Conservation (phyloP, 805 yeast genomes). For the Sugiyamaella valdiviana region DNA sequence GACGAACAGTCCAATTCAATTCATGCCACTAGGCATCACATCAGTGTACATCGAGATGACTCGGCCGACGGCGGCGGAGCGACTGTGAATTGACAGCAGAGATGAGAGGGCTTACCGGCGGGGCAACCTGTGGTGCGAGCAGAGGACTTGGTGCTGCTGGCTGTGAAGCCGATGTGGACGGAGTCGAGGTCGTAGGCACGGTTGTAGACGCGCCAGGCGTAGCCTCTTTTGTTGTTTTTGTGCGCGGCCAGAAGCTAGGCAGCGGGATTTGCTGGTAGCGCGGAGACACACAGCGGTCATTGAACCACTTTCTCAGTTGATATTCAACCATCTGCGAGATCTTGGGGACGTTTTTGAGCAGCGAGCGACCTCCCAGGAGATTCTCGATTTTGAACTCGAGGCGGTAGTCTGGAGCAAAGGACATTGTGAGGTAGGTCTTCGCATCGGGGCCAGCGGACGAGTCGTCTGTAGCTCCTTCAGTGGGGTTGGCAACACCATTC, state of each 20-base stretch:
- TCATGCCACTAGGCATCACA: neutral
- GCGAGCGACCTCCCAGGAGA: slow-evolving; percentile 85
- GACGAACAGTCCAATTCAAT: neutral
- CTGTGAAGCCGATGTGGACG: neutral
- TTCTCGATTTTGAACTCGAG: slow-evolving; percentile 86
- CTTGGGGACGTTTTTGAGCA: slow-evolving; percentile 89
- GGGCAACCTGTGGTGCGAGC: neutral
- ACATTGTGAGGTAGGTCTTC: slow-evolving; percentile 69
- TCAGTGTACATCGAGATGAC: slow-evolving; percentile 7
- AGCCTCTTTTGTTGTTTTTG: slow-evolving; percentile 19
- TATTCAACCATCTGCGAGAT: slow-evolving; percentile 78
- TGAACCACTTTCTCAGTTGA: slow-evolving; percentile 79
- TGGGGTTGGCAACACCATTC: neutral
- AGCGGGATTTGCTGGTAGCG: slow-evolving; percentile 76
- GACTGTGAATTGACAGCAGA: neutral
- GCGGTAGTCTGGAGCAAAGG: slow-evolving; percentile 86
- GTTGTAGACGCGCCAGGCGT: neutral
- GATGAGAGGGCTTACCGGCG: slow-evolving; percentile 1
- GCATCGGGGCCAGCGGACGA: neutral
- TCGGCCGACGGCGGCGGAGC: slow-evolving; percentile 5
- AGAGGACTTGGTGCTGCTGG: slow-evolving; percentile 2
- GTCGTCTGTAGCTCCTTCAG: neutral
- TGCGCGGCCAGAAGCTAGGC: slow-evolving; percentile 79
- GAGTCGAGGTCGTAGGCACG: neutral
- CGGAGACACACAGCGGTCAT: slow-evolving; percentile 90